Evolutionary conservation across 208 protist species (phyloP).

Genomic region (Acanthamoeba healyi): DNA sequence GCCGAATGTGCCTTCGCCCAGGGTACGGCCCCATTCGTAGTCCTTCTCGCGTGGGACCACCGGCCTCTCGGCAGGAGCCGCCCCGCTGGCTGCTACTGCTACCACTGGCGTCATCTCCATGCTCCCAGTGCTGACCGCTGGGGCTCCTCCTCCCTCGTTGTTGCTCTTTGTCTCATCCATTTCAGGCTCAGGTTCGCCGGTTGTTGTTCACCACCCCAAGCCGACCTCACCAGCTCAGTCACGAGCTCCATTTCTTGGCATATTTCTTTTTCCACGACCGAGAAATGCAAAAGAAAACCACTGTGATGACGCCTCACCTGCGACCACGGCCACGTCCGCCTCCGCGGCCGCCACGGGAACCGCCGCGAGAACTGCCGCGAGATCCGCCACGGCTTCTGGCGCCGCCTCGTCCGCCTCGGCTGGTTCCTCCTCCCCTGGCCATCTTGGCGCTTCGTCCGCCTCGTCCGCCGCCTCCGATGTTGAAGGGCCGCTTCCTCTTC

Average conservation of each 20-base stretch:
- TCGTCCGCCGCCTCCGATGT: constrained; percentile 8
- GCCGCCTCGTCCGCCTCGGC: not conserved
- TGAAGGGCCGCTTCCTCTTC: constrained; percentile 51
- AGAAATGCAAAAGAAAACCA: too few relatives aligned
- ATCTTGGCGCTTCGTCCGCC: constrained; percentile 13
- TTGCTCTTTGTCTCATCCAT: too few relatives aligned
- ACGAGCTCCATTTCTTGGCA: too few relatives aligned
- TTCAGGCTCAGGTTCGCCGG: too few relatives aligned
- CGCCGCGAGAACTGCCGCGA: not conserved
- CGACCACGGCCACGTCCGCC: not conserved
- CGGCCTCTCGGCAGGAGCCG: not conserved
- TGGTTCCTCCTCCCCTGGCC: not conserved
- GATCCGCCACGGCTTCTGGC: not conserved
- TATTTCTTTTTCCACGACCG: too few relatives aligned
- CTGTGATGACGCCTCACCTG: not conserved
- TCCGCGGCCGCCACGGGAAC: not conserved
- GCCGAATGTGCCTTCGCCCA: constrained; percentile 46
- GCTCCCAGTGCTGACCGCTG: not conserved
- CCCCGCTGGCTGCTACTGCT: too few relatives aligned
- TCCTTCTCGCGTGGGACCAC: constrained; percentile 33
- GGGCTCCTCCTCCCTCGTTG: not conserved
- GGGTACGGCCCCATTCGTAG: constrained; percentile 24
- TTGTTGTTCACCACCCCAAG: too few relatives aligned
- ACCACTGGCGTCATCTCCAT: not conserved
- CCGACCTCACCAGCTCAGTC: too few relatives aligned